Conservation (phyloP, 768 basidiomycete genomes). For the Mycena venus region DNA sequence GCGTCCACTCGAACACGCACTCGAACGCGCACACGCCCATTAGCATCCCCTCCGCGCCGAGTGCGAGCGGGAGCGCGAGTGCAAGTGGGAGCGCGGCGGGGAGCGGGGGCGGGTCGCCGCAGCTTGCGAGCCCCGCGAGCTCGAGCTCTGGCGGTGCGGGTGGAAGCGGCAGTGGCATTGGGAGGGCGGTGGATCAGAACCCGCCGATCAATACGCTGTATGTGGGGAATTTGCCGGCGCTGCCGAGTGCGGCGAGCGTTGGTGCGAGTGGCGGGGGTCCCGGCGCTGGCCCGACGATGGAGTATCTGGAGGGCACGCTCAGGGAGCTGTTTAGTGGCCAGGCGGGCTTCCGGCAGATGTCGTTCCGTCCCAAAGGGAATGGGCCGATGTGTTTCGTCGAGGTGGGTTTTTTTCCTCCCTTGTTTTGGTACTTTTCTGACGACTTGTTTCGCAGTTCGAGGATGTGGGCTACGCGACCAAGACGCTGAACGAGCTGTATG, state of each 20-base stretch:
- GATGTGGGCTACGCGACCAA: slow-evolving; percentile 87
- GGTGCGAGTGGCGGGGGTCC: neutral
- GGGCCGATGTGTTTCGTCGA: slow-evolving; percentile 99
- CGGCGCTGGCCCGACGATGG: slow-evolving; percentile 72
- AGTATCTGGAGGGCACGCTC: slow-evolving; percentile 89
- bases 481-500: slow-evolving; percentile 92
- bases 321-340: slow-evolving; percentile 84
- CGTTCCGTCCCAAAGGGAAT: slow-evolving; percentile 95
- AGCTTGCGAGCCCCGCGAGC: slow-evolving; percentile 77
- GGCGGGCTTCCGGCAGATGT: slow-evolving; percentile 91
- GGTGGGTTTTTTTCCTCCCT: slow-evolving; percentile 57
- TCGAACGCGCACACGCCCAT: slow-evolving; percentile 20
- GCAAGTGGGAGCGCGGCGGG: slow-evolving; percentile 51
- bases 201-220: slow-evolving; percentile 99
- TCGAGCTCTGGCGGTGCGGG: slow-evolving; percentile 53
- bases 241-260: slow-evolving; percentile 65
- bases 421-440: slow-evolving; percentile 54
- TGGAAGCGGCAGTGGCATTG: slow-evolving; percentile 54
- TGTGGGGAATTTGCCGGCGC: slow-evolving; percentile 95
- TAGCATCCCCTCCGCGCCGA: slow-evolving; percentile 12
- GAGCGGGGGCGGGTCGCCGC: slow-evolving; percentile 74
- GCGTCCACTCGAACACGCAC: slow-evolving; percentile 19
- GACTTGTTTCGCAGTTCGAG: slow-evolving; percentile 74
- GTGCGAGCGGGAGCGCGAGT: slow-evolving; percentile 62
- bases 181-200: slow-evolving; percentile 84